Evolutionary conservation across 2,329 filamentous ascomycete genomes (phyloP).

Genomic region (Exophiala phaeomuriformis): DNA sequence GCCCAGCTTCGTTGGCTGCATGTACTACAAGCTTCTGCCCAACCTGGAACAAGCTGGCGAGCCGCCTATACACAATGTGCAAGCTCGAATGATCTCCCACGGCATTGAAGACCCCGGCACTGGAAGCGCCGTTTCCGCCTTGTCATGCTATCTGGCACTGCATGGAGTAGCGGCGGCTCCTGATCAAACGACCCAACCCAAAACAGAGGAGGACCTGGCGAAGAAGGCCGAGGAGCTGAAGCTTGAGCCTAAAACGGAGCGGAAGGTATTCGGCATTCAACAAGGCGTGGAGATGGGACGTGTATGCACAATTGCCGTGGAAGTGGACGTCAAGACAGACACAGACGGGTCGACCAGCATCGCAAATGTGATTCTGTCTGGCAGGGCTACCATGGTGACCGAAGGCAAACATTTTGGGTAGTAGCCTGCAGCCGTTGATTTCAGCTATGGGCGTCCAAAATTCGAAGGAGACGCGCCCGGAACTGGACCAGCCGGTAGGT

Average conservation of each 20-base stretch:
- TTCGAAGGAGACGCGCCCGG: not conserved
- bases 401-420: constrained; percentile 36
- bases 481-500: not conserved
- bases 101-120: constrained; percentile 54
- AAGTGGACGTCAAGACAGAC: constrained; percentile 39
- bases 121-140: constrained; percentile 55
- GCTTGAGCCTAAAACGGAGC: constrained; percentile 36
- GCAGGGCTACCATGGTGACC: constrained; percentile 43
- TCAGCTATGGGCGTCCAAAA: not conserved
- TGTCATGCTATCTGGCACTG: constrained; percentile 50
- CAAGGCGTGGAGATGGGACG: constrained; percentile 64
- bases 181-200: constrained; percentile 39
- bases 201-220: constrained; percentile 36
- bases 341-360: constrained; percentile 42
- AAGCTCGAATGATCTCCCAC: constrained; percentile 30
- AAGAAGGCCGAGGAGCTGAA: constrained; percentile 29
- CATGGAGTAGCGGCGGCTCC: constrained; percentile 7
- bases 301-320: constrained; percentile 36
- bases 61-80: constrained; percentile 30
- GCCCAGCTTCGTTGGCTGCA: constrained; percentile 29
- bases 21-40: constrained; percentile 30
- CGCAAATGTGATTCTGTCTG: constrained; percentile 32
- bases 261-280: constrained; percentile 46
- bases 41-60: constrained; percentile 26
- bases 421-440: not conserved